Evolutionary conservation across 441 rosid species (phyloP).

Genomic region (Adansonia gregorii): DNA sequence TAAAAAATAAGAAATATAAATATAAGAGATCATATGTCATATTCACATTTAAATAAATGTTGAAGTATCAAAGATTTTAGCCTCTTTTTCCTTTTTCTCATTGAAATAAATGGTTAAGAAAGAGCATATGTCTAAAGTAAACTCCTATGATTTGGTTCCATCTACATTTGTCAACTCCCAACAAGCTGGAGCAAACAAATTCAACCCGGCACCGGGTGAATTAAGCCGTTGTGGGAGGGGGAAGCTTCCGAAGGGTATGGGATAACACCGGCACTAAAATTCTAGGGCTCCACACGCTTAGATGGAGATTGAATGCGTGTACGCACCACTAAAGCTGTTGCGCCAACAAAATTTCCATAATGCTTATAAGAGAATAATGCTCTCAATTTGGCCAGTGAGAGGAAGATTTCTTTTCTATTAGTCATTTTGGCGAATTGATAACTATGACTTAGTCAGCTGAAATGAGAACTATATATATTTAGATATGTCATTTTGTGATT

Average conservation of each 20-base stretch:
- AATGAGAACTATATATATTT: neutral
- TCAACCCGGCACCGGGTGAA: neutral
- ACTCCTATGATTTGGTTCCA: constrained; percentile 10
- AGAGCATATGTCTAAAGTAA: neutral
- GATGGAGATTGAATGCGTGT: neutral
- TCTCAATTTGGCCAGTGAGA: neutral
- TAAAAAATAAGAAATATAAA: too few species aligned
- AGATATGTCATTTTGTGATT: neutral
- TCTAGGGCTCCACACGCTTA: neutral
- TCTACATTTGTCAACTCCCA: constrained; percentile 15
- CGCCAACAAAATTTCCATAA: neutral
- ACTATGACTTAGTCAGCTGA: neutral
- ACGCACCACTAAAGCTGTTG: neutral
- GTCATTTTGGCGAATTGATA: constrained; percentile 1
- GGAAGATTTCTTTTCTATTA: neutral
- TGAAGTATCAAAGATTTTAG: too few species aligned
- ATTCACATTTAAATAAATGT: too few species aligned
- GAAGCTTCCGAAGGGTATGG: neutral
- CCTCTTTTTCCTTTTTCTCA: neutral
- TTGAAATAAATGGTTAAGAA: neutral
- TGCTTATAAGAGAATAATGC: neutral
- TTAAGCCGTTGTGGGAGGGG: neutral
- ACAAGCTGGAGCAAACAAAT: neutral
- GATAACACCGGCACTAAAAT: neutral
- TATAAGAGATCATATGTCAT: too few species aligned